Conservation (phyloP, 2,329 filamentous ascomycete species). For the Peltaster fructicola region DNA sequence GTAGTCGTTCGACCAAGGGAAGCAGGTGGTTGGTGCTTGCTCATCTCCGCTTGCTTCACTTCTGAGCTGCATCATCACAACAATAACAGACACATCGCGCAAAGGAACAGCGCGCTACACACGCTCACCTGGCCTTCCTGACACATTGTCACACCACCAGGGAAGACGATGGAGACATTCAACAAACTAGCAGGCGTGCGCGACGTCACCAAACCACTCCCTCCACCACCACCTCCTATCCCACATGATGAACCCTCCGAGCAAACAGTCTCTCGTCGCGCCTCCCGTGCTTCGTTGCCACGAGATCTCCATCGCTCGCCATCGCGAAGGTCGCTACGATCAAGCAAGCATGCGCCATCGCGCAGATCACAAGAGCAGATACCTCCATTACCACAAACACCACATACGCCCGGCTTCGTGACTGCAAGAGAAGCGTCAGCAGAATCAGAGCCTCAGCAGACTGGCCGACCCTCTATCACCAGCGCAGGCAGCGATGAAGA, state of each 20-base stretch:
- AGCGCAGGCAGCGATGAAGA: conserved; percentile 42
- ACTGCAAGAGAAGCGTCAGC: conserved; percentile 5
- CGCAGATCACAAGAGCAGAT: conserved; percentile 3
- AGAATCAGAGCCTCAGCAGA: no score
- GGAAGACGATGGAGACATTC: conserved; percentile 21
- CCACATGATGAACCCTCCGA: conserved; percentile 7
- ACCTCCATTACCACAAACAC: conserved; percentile 3
- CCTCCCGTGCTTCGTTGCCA: conserved; percentile 17
- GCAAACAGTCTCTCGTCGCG: conserved; percentile 9
- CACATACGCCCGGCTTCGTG: conserved; percentile 6
- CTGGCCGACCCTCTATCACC: conserved; percentile 3
- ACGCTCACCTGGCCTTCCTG: no score
- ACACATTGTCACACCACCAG: no score
- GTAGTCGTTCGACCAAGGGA: no score
- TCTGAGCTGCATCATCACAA: no score
- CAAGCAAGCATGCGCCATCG: conserved; percentile 2
- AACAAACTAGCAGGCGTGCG: conserved; percentile 18
- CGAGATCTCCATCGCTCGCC: conserved; percentile 14
- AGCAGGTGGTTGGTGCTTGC: no score
- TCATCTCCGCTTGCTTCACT: no score
- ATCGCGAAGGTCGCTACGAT: conserved; percentile 5
- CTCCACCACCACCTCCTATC: conserved; percentile 11
- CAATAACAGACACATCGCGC: no score
- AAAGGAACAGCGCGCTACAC: no score
- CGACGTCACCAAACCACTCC: conserved; percentile 11